Evolutionary conservation across 371 early-diverging fungal species (phyloP), one percentile per base, ranked within the genome.

Genomic region (Gilbertella persicaria): DNA sequence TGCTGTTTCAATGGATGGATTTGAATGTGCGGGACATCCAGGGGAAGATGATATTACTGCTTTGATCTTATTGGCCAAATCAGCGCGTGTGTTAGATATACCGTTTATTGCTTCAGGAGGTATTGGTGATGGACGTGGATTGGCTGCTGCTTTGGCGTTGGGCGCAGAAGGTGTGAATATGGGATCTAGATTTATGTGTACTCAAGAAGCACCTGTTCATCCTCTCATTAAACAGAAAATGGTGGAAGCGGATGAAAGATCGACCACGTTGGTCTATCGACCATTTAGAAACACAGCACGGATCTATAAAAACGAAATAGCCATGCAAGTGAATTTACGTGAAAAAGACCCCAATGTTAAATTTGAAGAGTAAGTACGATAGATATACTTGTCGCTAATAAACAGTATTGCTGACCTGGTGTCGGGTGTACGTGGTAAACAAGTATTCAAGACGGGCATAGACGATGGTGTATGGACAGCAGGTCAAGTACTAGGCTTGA

Each of bases 171-270:
- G 66, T 43, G 64, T 88, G 62, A 88, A 88, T 69, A 90, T 90
- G 91, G 87, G 89, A 25, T 88, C 91, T 5, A 84, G 92, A 14
- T 91, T 91, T 77, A 84, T 91, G 87, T 86, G 86, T 69, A 89
- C 90, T 0, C 70, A 72, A 28, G 92, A 91, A 63, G 59, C 87
- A 8, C 87, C 89, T 13, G 82, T 89, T 50, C 88, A 89, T 68
- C 62, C 79, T 33, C 79, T 85, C 58, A 80, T 89, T 72, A 91
- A 91, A 72, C 78, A 87, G 53, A 74, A 74, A 30, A 89, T 91
- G 60, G 89, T 89, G 36, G 66, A 78, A 37, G 87, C 84, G 0
- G 78, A 80, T 35, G 90, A 91, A 58, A 78, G 84, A 26, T 74
- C 78, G 20, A 89, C 89, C 0, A 53, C 84, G 1, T 66, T 89